These are phyloP conservation scores for Papiliotrema flavescens DNA, from an alignment of 1,284 basidiomycete genomes.

Conservation along the genomic window DNA sequence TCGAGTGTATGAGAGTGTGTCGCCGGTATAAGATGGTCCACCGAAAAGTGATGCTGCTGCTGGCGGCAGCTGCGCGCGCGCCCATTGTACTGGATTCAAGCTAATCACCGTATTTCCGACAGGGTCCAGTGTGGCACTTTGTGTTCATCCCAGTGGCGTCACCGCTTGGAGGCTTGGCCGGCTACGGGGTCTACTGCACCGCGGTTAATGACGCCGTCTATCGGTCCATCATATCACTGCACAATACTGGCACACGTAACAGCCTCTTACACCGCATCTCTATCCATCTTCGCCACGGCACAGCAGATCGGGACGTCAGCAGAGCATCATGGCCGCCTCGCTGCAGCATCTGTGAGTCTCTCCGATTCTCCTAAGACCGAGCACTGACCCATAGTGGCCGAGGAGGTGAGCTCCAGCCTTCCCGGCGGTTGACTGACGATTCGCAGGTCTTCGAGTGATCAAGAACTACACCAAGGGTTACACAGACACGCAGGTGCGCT, in stretches of 20 bases:
- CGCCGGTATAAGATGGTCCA: background rate
- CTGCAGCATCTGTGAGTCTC: constrained; percentile 44
- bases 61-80: no score
- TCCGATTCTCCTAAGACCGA: background rate
- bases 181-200: no score
- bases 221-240: background rate
- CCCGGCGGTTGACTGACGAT: background rate
- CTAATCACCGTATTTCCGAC: constrained; percentile 1
- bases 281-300: background rate
- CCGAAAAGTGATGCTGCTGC: background rate
- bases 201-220: background rate
- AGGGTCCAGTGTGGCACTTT: background rate
- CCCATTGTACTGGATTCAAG: background rate
- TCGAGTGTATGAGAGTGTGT: background rate
- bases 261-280: background rate
- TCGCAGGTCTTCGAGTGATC: constrained; percentile 68
- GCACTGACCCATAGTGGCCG: constrained; percentile 36
- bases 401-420: constrained; percentile 34
- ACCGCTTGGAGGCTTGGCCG: background rate
- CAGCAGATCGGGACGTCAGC: background rate
- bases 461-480: constrained; percentile 96
- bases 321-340: constrained; percentile 33
- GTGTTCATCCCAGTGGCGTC: background rate
- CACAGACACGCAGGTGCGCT: constrained; percentile 61
- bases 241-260: background rate